phyloP scores from a whole-genome alignment of 1,284 basidiomycete species.

The Pyrrhoderma lamaoense region DNA sequence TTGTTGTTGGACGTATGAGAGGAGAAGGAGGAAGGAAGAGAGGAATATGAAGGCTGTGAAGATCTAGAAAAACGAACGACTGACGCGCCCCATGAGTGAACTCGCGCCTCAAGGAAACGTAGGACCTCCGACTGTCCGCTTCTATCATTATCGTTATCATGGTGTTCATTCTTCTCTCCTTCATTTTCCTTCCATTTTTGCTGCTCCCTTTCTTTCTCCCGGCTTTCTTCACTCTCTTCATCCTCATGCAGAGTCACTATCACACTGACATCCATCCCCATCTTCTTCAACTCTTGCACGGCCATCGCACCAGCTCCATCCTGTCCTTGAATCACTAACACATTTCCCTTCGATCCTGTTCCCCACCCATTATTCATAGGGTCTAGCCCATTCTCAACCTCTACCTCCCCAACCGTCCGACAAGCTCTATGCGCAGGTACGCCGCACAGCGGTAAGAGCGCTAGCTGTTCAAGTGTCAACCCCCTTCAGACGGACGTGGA shows the following conservation, averaged over 20 bases:
- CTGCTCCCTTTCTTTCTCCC: conserved; percentile 17
- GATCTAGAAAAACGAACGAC: no score
- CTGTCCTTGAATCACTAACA: conserved; percentile 68
- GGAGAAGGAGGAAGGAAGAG: no score
- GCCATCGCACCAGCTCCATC: conserved; percentile 70
- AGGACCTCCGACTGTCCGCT: no score
- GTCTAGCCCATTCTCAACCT: conserved; percentile 7
- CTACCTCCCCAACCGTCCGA: conserved; percentile 36
- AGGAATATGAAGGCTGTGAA: no score
- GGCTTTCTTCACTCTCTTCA: conserved; percentile 15
- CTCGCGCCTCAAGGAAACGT: no score
- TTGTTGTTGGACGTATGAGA: no score
- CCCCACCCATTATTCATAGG: conserved; percentile 10
- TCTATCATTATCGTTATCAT: no score
- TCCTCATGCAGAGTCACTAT: conserved; percentile 45
- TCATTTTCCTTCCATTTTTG: conserved; percentile 1
- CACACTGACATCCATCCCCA: conserved; percentile 60
- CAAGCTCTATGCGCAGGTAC: conserved; percentile 73
- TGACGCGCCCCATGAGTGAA: no score
- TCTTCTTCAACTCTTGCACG: conserved; percentile 60
- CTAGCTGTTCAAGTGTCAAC: conserved; percentile 68
- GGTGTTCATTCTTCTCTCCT: no score
- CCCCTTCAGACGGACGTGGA: conserved; percentile 39
- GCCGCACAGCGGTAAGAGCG: conserved; percentile 69
- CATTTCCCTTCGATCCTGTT: conserved; percentile 26